These are phyloP conservation scores for Nitzschia sp. DNA, from an alignment of 108 stramenopile genomes.

Conservation along the genomic window DNA sequence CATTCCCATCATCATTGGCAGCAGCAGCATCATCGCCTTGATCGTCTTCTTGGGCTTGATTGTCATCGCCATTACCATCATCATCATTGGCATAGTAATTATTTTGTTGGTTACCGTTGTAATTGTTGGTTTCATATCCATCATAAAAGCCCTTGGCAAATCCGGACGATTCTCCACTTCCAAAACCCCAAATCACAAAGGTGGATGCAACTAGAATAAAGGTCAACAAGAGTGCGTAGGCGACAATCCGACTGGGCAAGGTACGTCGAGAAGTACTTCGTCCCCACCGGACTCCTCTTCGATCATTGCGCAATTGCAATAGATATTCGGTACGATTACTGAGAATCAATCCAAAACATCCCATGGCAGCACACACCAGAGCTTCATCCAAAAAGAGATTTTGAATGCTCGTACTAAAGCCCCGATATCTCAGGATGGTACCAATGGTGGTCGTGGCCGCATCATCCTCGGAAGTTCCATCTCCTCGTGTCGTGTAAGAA, in stretches of 20 bases:
- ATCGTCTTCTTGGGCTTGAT: conserved; percentile 1
- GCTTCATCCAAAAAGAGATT: conserved; percentile 82
- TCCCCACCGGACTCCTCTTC: conserved; percentile 58
- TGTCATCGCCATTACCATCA: conserved; percentile 15
- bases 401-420: conserved; percentile 76
- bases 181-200: conserved; percentile 79
- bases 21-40: conserved; percentile 22
- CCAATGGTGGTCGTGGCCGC: neutral
- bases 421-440: conserved; percentile 68
- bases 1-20: conserved; percentile 21
- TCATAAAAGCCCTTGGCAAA: conserved; percentile 30
- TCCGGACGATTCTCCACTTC: conserved; percentile 21
- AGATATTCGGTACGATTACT: conserved; percentile 77
- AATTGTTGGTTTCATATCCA: conserved; percentile 19
- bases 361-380: conserved; percentile 75
- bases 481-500: neutral
- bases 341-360: conserved; percentile 81
- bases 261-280: conserved; percentile 33
- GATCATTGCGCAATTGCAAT: conserved; percentile 72
- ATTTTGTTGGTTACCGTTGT: conserved; percentile 22
- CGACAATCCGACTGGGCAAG: conserved; percentile 57
- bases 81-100: conserved; percentile 22
- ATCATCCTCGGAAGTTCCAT: conserved; percentile 5
- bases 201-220: conserved; percentile 53
- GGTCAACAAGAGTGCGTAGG: conserved; percentile 58